A percentile compares a stretch with the other conserved stretches of the same genome.
Conservation (phyloP, 768 basidiomycete genomes). For the Serendipita sp. region DNA sequence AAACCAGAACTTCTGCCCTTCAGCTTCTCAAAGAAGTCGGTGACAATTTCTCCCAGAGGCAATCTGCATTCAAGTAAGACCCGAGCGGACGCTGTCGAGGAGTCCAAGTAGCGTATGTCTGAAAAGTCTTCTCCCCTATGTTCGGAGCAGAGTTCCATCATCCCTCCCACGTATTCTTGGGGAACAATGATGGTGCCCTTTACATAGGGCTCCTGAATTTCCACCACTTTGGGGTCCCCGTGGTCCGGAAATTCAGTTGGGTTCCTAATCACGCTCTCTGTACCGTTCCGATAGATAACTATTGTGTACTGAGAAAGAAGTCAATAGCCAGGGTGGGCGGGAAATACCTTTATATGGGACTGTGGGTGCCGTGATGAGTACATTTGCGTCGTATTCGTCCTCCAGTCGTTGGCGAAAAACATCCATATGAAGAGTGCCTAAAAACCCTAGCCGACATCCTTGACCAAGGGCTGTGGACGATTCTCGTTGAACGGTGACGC, state of each 20-base stretch:
- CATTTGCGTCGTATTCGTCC: conserved; percentile 88
- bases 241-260: conserved; percentile 91
- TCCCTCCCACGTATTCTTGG: conserved; percentile 88
- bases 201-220: conserved; percentile 84
- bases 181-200: conserved; percentile 90
- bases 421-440: conserved; percentile 93
- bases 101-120: conserved; percentile 71
- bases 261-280: conserved; percentile 56
- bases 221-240: conserved; percentile 47
- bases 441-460: conserved; percentile 86
- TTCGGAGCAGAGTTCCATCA: conserved; percentile 86
- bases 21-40: conserved; percentile 86
- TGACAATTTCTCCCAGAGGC: conserved; percentile 87
- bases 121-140: conserved; percentile 63
- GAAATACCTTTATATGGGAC: conserved; percentile 74
- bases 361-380: conserved; percentile 90
- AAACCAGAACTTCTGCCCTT: conserved; percentile 87
- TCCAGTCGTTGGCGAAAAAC: conserved; percentile 90
- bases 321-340: background rate
- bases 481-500: conserved; percentile 80
- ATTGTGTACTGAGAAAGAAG: conserved; percentile 7
- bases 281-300: conserved; percentile 63
- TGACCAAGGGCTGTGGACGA: conserved; percentile 89
- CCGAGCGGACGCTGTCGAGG: conserved; percentile 33
- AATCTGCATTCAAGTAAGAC: conserved; percentile 67